Base-by-base conservation (phyloP, 805 yeast genomes). In the Candida golubevii region DNA sequence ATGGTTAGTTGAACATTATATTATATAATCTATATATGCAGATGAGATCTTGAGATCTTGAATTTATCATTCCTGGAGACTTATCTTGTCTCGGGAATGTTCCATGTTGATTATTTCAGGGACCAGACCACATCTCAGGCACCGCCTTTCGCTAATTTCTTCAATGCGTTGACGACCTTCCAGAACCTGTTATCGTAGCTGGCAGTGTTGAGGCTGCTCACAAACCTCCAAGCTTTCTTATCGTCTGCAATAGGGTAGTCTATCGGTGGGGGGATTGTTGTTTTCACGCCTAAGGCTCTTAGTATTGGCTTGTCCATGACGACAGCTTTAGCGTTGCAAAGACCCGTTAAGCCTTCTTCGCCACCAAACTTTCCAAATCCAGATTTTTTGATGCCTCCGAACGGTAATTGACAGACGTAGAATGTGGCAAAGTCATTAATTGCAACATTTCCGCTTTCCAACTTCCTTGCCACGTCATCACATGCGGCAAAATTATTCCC, bases 301-400 rank as follows among this genome's bases (percentile, higher is more conserved):
- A 88, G 79, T 23, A 91, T 82, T 37, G 84, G 77, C 51, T 79
- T 81, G 67, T 93, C 98, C 71, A 78, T 85, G 48, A 96, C 89
- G 4, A 93, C 79, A 36, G 95, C 82, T 60, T 93, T 93, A 43
- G 88, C 86, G 45, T 82, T 75, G 62, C 98, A 91, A 36, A 93
- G 71, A 0, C 97, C 97, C 34, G 88, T 79, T 35, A 93, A 72
- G 1, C 99, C 99, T 71, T 93, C 99, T 61, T 85, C 96, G 38
- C 99, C 99, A 18, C 97, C 96, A 69, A 93, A 93, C 62, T 91
- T 91, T 45, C 99, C 99, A 60, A 89, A 93, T 0, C 99, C 99
- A 6, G 96, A 85, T 37, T 89, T 93, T 54, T 83, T 83, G 26
- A 79, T 79, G 28, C 99, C 99, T 43, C 99, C 99, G 67, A 93